Evolutionary conservation across 2,329 filamentous ascomycete genomes (phyloP).

Genomic region (Colletotrichum lindemuthianum): DNA sequence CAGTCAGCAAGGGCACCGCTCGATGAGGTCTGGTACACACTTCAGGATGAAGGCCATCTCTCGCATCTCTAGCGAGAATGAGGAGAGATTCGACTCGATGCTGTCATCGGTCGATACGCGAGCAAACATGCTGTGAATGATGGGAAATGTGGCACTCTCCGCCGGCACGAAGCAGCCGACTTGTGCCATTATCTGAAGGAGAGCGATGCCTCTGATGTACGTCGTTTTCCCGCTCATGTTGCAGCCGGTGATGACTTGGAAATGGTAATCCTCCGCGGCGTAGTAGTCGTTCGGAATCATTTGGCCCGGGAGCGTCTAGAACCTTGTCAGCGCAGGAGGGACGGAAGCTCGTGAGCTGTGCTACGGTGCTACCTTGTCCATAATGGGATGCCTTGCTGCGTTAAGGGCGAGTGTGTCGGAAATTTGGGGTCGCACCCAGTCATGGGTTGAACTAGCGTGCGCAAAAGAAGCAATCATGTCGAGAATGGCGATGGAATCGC

Average conservation of each 20-base stretch:
- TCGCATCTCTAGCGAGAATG: constrained; percentile 93
- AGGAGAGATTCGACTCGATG: constrained; percentile 90
- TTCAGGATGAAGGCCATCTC: constrained; percentile 93
- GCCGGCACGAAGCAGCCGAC: constrained; percentile 92
- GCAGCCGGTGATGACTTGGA: constrained; percentile 93
- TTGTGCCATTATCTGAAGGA: constrained; percentile 93
- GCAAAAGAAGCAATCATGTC: constrained; percentile 87
- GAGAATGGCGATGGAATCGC: constrained; percentile 85
- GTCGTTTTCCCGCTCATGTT: constrained; percentile 99
- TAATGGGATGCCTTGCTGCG: constrained; percentile 79
- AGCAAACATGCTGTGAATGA: constrained; percentile 86
- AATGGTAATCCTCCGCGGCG: constrained; percentile 80
- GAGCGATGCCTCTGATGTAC: constrained; percentile 85
- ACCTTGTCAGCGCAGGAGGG: not conserved
- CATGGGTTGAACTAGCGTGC: constrained; percentile 72
- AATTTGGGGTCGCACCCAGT: constrained; percentile 74
- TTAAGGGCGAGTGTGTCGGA: constrained; percentile 77
- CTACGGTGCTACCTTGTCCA: constrained; percentile 68
- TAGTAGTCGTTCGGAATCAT: constrained; percentile 94
- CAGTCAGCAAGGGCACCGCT: not conserved
- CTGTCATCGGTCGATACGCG: constrained; percentile 87
- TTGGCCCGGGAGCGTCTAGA: constrained; percentile 50
- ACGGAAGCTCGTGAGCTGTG: too few relatives aligned
- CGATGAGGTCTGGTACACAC: constrained; percentile 41
- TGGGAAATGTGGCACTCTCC: constrained; percentile 81